Percentiles rank a stretch among this genome's conserved stretches.
These are phyloP conservation scores for Pseudonectria buxi DNA, from an alignment of 2,329 filamentous ascomycete genomes.

Conservation along the genomic window DNA sequence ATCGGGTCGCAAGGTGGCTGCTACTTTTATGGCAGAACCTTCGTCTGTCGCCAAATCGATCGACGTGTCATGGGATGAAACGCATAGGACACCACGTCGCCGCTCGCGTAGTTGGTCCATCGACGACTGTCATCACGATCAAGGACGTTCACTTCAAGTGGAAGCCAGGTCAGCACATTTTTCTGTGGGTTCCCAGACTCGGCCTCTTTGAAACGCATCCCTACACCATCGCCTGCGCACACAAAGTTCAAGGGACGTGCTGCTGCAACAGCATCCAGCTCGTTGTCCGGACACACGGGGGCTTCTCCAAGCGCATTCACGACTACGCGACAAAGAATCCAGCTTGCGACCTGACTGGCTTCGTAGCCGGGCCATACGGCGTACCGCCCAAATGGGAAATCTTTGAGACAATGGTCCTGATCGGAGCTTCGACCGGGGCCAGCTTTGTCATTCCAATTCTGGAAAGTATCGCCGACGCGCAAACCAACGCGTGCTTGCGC, in stretches of 20 bases:
- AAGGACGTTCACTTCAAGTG: conserved; percentile 54
- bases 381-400: conserved; percentile 48
- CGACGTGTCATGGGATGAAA: conserved; percentile 40
- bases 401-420: conserved; percentile 53
- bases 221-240: conserved; percentile 54
- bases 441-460: conserved; percentile 55
- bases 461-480: conserved; percentile 42
- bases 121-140: conserved; percentile 51
- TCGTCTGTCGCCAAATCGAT: conserved; percentile 32
- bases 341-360: conserved; percentile 26
- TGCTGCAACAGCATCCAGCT: conserved; percentile 55
- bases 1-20: conserved; percentile 47
- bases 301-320: conserved; percentile 51
- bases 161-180: conserved; percentile 54
- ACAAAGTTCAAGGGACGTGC: conserved; percentile 42
- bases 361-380: conserved; percentile 52
- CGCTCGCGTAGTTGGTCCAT: conserved; percentile 40
- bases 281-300: conserved; percentile 47
- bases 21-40: conserved; percentile 48
- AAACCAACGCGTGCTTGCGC: conserved; percentile 39
- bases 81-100: conserved; percentile 47
- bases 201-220: conserved; percentile 52
- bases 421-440: conserved; percentile 57
- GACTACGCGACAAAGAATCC: conserved; percentile 35
- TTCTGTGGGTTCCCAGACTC: conserved; percentile 52